Evolutionary conservation across 768 basidiomycete genomes (phyloP), one percentile per base, ranked within the genome.

Genomic region (Trametes sanguinea): DNA sequence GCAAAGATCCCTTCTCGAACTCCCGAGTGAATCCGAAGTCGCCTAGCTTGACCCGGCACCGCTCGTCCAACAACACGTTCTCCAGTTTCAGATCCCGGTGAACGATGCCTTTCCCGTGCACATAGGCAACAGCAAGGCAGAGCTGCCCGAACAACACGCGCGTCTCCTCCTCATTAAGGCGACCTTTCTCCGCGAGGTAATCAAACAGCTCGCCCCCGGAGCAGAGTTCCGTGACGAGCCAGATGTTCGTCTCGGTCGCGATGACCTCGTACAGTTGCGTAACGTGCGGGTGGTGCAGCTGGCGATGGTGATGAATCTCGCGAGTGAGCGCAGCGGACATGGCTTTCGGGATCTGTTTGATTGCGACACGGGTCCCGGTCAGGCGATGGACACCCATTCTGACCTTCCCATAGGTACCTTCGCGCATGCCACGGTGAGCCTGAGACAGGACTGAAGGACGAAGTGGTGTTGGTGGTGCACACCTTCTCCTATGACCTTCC

Each of bases 271-370:
- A 97, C 76, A 98, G 88, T 72, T 96, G 94, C 13, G 94, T 92
- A 69, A 99, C 85, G 72, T 97, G 87, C 0, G 94, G 94, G 70
- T 98, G 96, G 72, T 97, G 97, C 11, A 99, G 84, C 51, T 94
- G 91, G 53, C 96, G 90, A 77, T 99, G 96, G 70, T 99, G 97
- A 71, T 99, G 96, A 57, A 99, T 97, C 77, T 99, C 96, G 65
- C 96, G 86, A 30, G 97, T 99, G 43, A 99, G 83, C 16, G 90
- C 84, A 6, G 95, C 84, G 35, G 95, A 93, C 81, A 94, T 85
- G 60, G 88, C 85, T 75, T 98, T 98, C 40, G 96, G 94, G 65
- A 98, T 96, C 76, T 98, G 95, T 78, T 99, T 99, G 78, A 99
- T 89, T 57, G 96, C 96, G 67, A 96, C 95, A 54, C 94, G 86